Conservation (phyloP, 805 yeast genomes). For the Wickerhamiella kurtzmanii region DNA sequence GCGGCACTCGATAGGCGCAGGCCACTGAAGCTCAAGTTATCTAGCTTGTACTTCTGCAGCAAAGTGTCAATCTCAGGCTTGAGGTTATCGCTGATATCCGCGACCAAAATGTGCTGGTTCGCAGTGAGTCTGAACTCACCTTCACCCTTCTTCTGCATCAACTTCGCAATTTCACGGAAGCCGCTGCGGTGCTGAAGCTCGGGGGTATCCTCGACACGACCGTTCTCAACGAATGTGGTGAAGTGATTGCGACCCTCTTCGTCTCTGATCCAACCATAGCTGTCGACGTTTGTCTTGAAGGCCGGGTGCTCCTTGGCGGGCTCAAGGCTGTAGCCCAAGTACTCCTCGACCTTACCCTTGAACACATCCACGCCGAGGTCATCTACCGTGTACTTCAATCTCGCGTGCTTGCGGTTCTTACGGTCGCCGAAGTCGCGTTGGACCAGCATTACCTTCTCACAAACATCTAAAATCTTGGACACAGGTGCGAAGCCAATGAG, state of each 20-base stretch:
- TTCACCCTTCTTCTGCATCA: conserved; percentile 37
- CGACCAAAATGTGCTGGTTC: conserved; percentile 79
- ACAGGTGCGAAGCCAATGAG: conserved; percentile 60
- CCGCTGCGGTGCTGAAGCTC: conserved; percentile 86
- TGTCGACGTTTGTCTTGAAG: conserved; percentile 78
- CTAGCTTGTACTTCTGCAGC: conserved; percentile 62
- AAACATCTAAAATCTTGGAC: conserved; percentile 59
- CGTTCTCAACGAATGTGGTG: conserved; percentile 90
- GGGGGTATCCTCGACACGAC: conserved; percentile 86
- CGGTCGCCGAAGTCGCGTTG: conserved; percentile 95
- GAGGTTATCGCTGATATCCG: conserved; percentile 58
- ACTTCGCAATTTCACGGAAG: conserved; percentile 61
- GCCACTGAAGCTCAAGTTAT: conserved; percentile 69
- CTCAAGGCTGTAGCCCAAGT: conserved; percentile 62
- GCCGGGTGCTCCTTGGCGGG: conserved; percentile 51
- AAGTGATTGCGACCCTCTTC: conserved; percentile 67
- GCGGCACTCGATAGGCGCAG: conserved; percentile 85
- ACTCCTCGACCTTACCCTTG: conserved; percentile 68
- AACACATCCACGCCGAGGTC: conserved; percentile 81
- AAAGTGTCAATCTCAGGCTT: conserved; percentile 47
- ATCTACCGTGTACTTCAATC: conserved; percentile 92
- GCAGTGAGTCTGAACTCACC: conserved; percentile 85
- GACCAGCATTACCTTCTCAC: conserved; percentile 84
- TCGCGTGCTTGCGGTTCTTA: conserved; percentile 91
- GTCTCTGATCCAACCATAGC: conserved; percentile 87